Base-by-base conservation (phyloP, 164 flowering plant genomes). In the Nymphaea colorata region DNA sequence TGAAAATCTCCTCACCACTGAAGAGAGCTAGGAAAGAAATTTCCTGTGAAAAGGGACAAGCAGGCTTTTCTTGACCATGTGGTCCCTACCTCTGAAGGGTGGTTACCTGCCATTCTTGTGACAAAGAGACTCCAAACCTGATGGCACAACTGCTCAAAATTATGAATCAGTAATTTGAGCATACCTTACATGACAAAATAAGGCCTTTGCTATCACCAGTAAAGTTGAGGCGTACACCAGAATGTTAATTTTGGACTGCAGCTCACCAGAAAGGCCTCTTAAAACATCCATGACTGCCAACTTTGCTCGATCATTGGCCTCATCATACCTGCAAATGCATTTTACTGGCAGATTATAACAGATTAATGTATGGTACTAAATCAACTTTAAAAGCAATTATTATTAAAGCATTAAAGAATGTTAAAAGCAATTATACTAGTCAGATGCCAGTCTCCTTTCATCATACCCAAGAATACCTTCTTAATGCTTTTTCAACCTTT, bases 171-270 rank as follows among this genome's bases (percentile, higher is more conserved):
- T 25, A 25, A 25, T 25, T 25, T 25, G 36, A 25, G 36, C 4
- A 25, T 61, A 93, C 98, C 99, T 88, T 77, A 87, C 97, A 79
- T 91, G 99, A 76, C 88, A 73, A 73, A 91, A 90, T 71, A 94
- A 78, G 36, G 97, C 99, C 81, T 88, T 94, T 42, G 93, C 87
- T 71, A 94, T 90, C 68, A 91, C 83, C 67, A 94, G 96, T 80
- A 90, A 76, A 87, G 82, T 90, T 64, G 98, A 91, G 66, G 96
- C 82, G 75, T 83, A 94, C 15, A 94, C 92, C 55, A 94, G 96
- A 59, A 90, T 72, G 73, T 94, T 94, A 64, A 84, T 85, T 74
- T 85, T 86, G 11, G 77, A 61, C 75, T 90, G 92, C 62, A 94
- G 76, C 73, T 90, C 93, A 62, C 84, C 76, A 70, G 99, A 88